Percentiles rank a stretch among this genome's conserved stretches.
These are phyloP conservation scores for Hypoxylon lienhwacheense DNA, from an alignment of 495 filamentous ascomycete species.

Conservation along the genomic window DNA sequence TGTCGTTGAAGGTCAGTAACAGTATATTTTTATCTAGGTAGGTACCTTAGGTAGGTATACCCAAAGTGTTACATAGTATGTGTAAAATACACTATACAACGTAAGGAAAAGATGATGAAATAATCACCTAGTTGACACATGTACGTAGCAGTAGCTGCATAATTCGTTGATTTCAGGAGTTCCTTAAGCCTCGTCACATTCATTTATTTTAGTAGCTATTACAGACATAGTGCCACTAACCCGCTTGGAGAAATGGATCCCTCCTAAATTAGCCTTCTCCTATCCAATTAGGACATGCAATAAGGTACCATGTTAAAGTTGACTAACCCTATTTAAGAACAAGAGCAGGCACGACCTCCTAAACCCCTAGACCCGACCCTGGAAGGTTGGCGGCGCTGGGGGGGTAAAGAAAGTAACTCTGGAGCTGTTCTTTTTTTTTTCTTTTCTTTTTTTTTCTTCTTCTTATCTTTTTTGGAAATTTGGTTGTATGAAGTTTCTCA, in stretches of 20 bases:
- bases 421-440: too few relatives aligned
- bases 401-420: slow-evolving; percentile 1
- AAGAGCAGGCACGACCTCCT: slow-evolving; percentile 25
- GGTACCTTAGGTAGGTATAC: background rate
- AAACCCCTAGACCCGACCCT: slow-evolving; percentile 24
- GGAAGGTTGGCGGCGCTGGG: slow-evolving; percentile 10
- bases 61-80: too few relatives aligned
- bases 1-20: too few relatives aligned
- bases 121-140: too few relatives aligned
- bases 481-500: slow-evolving; percentile 16
- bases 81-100: too few relatives aligned
- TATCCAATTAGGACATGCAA: slow-evolving; percentile 21
- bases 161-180: background rate
- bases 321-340: slow-evolving; percentile 9
- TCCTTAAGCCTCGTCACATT: background rate
- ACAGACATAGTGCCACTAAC: slow-evolving; percentile 17
- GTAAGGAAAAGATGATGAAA: too few relatives aligned
- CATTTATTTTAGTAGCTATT: slow-evolving; percentile 22
- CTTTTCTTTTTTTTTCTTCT: too few relatives aligned
- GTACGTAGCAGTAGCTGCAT: too few relatives aligned
- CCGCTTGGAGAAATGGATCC: slow-evolving; percentile 10
- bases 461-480: slow-evolving; percentile 34
- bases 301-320: slow-evolving; percentile 11
- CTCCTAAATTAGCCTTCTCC: slow-evolving; percentile 23
- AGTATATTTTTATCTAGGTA: too few relatives aligned